These are phyloP conservation scores for Melampsora abietis-canadensis DNA, from an alignment of 1,284 basidiomycete genomes.

Conservation along the genomic window DNA sequence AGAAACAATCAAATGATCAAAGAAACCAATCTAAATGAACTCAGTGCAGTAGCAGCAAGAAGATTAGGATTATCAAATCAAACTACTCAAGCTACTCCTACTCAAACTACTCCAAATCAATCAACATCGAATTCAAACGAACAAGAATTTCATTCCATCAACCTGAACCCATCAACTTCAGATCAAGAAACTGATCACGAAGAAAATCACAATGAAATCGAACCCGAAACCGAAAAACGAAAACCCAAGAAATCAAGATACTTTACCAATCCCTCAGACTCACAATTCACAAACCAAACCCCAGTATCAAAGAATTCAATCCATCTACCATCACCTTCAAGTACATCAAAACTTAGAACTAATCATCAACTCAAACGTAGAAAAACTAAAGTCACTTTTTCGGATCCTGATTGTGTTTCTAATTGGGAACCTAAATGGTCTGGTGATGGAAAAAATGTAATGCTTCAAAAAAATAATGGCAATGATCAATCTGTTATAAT, in stretches of 20 bases:
- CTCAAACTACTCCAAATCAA: neutral
- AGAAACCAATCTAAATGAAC: neutral
- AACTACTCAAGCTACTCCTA: too few relatives aligned
- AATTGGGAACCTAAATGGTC: slow-evolving; percentile 3
- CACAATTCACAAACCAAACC: neutral
- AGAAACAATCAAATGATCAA: too few relatives aligned
- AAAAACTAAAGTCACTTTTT: neutral
- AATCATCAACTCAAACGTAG: neutral
- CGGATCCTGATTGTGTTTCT: neutral
- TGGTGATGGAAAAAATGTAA: neutral
- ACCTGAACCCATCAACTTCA: neutral
- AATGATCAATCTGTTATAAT: neutral
- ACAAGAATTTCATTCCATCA: neutral
- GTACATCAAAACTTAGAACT: neutral
- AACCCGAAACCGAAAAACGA: neutral
- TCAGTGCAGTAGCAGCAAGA: slow-evolving; percentile 5
- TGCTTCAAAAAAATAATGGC: neutral
- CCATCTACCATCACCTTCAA: neutral
- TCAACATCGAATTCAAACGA: neutral
- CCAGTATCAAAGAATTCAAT: neutral
- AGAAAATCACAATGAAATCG: neutral
- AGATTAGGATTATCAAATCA: neutral
- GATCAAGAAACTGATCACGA: neutral
- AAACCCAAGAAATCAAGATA: neutral
- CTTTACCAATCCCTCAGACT: neutral